phyloP scores from a whole-genome alignment of 2,329 filamentous ascomycete species.

The Penicillium sumatraense region DNA sequence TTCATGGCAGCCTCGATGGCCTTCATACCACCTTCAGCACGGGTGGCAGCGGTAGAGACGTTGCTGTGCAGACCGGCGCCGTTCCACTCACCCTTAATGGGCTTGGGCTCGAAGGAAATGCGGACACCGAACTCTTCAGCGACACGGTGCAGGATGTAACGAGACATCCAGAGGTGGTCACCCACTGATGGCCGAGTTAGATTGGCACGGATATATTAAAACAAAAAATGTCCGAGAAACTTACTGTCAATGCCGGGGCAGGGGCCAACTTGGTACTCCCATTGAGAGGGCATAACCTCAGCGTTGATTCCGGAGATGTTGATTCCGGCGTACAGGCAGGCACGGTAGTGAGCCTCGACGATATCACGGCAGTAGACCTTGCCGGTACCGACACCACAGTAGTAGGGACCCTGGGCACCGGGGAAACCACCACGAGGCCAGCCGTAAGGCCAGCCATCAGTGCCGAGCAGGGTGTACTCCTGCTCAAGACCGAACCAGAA shows the following conservation, averaged over 20 bases:
- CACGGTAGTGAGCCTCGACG: conserved; percentile 92
- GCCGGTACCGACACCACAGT: conserved; percentile 96
- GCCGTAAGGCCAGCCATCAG: conserved; percentile 86
- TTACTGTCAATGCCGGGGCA: conserved; percentile 81
- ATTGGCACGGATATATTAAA: background rate
- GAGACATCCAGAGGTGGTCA: conserved; percentile 94
- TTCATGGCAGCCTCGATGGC: conserved; percentile 84
- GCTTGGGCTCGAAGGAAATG: conserved; percentile 95
- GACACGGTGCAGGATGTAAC: conserved; percentile 86
- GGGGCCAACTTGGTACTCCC: conserved; percentile 97
- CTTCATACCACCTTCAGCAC: conserved; percentile 92
- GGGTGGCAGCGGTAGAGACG: conserved; percentile 89
- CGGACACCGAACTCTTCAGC: conserved; percentile 96
- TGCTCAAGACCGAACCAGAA: conserved; percentile 99
- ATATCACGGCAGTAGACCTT: conserved; percentile 98
- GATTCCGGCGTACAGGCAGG: conserved; percentile 84
- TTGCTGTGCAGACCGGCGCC: conserved; percentile 92
- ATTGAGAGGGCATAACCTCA: conserved; percentile 97
- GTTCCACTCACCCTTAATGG: conserved; percentile 95
- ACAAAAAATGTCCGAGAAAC: conserved; percentile 36
- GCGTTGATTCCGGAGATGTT: conserved; percentile 98
- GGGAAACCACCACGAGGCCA: conserved; percentile 89
- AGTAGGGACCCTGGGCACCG: conserved; percentile 91
- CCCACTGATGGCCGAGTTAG: conserved; percentile 64
- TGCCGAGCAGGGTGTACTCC: conserved; percentile 92